Conservation (phyloP, 306 rosid genomes). For the Crotalaria pallida region DNA sequence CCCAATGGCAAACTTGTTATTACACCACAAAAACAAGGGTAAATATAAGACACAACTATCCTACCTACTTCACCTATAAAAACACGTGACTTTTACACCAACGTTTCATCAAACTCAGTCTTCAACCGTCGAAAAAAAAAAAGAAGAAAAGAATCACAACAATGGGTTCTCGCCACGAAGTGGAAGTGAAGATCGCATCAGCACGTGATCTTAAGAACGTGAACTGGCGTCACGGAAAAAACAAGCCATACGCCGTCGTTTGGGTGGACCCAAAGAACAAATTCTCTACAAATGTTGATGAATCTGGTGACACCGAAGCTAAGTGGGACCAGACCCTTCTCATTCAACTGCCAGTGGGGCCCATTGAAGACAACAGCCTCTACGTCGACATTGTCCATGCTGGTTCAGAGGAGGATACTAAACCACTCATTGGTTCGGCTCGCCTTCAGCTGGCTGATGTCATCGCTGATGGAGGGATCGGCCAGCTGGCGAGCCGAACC, state of each 20-base stretch:
- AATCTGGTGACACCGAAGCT: constrained; percentile 56
- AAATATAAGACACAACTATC: neutral
- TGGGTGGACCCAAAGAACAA: constrained; percentile 69
- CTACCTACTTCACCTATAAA: neutral
- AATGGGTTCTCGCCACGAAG: constrained; percentile 63
- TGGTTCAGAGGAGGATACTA: constrained; percentile 60
- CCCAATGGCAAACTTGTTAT: neutral
- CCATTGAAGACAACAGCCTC: constrained; percentile 49
- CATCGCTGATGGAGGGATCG: constrained; percentile 46
- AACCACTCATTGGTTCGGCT: constrained; percentile 76
- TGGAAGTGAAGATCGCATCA: constrained; percentile 48
- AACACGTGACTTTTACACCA: neutral
- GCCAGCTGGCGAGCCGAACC: constrained; percentile 29
- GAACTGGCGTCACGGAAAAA: constrained; percentile 75
- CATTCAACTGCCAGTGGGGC: constrained; percentile 41
- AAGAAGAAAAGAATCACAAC: neutral
- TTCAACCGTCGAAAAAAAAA: too few relatives aligned
- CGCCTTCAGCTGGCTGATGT: constrained; percentile 46
- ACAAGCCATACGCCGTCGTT: constrained; percentile 72
- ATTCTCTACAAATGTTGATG: constrained; percentile 46
- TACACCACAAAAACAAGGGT: neutral
- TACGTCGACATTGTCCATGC: constrained; percentile 70
- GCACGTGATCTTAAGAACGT: constrained; percentile 71
- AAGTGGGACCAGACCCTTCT: constrained; percentile 59
- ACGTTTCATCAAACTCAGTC: too few relatives aligned